phyloP scores from a whole-genome alignment of 305 asterid species.

The Withania somnifera region DNA sequence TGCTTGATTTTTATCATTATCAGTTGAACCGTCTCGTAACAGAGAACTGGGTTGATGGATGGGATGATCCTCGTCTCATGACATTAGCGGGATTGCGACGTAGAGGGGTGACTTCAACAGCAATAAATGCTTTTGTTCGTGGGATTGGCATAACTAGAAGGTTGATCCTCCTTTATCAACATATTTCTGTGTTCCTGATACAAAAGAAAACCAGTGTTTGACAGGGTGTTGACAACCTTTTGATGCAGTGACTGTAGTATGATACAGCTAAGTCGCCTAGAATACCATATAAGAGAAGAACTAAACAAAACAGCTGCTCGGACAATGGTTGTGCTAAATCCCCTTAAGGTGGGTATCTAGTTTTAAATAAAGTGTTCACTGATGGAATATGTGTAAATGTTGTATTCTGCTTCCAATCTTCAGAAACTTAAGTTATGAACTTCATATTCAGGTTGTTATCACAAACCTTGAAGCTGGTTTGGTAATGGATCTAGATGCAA shows the following conservation, averaged over 20 bases:
- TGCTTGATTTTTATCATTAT: slow-evolving; percentile 3
- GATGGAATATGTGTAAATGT: neutral
- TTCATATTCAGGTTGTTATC: slow-evolving; percentile 59
- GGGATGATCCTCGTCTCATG: slow-evolving; percentile 99
- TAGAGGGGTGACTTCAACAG: slow-evolving; percentile 80
- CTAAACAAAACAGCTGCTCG: slow-evolving; percentile 77
- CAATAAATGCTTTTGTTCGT: slow-evolving; percentile 79
- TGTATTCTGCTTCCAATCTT: neutral
- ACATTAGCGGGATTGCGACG: slow-evolving; percentile 87
- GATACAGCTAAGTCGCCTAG: slow-evolving; percentile 76
- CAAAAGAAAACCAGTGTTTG: neutral
- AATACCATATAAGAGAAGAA: slow-evolving; percentile 81
- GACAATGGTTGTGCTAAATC: slow-evolving; percentile 77
- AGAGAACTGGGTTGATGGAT: slow-evolving; percentile 81
- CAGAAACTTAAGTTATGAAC: neutral
- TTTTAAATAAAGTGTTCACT: neutral
- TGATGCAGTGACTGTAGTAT: slow-evolving; percentile 68
- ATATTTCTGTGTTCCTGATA: neutral
- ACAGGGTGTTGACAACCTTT: neutral
- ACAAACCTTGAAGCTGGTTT: slow-evolving; percentile 59
- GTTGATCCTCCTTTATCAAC: slow-evolving; percentile 17
- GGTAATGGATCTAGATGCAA: slow-evolving; percentile 73
- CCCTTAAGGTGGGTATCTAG: slow-evolving; percentile 53
- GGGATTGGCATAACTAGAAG: slow-evolving; percentile 94
- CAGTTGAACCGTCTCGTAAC: slow-evolving; percentile 84